Conservation (phyloP, 73 alveolate species). For the Tetrahymena thermophila region DNA sequence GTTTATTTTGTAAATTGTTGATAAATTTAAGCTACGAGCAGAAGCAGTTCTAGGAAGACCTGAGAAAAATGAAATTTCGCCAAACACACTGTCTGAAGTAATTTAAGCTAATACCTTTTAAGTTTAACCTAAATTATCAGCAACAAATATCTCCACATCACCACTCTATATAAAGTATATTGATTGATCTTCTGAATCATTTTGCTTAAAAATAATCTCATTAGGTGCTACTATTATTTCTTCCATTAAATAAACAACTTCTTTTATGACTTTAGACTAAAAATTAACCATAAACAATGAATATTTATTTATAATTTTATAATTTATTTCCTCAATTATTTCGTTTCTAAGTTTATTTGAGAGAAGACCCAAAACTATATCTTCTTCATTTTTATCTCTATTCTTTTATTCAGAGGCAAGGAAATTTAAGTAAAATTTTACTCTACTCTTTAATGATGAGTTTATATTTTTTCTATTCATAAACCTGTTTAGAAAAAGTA, state of each 20-base stretch:
- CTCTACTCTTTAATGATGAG: not conserved
- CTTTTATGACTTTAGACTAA: not conserved
- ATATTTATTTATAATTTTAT: not conserved
- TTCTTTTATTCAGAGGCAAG: not conserved
- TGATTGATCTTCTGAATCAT: not conserved
- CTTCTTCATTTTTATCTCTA: not conserved
- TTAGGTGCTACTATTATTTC: not conserved
- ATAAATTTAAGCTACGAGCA: not conserved
- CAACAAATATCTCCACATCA: not conserved
- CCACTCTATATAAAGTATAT: not conserved
- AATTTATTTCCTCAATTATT: not conserved
- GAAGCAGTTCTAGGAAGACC: constrained; percentile 32
- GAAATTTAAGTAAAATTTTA: not conserved
- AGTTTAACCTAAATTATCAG: not conserved
- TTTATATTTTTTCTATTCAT: not conserved
- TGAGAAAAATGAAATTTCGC: constrained; percentile 17
- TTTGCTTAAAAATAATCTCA: not conserved
- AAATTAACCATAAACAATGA: not conserved
- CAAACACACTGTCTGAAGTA: constrained; percentile 4
- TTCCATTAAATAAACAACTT: not conserved
- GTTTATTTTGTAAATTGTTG: not conserved
- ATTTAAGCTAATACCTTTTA: not conserved
- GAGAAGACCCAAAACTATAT: not conserved
- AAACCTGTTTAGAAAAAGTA: not conserved
- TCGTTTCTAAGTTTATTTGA: not conserved